Percentiles rank a stretch among this genome's conserved stretches.
Conservation (phyloP, 1,139 yeast species). For the Geotrichum siamense region DNA sequence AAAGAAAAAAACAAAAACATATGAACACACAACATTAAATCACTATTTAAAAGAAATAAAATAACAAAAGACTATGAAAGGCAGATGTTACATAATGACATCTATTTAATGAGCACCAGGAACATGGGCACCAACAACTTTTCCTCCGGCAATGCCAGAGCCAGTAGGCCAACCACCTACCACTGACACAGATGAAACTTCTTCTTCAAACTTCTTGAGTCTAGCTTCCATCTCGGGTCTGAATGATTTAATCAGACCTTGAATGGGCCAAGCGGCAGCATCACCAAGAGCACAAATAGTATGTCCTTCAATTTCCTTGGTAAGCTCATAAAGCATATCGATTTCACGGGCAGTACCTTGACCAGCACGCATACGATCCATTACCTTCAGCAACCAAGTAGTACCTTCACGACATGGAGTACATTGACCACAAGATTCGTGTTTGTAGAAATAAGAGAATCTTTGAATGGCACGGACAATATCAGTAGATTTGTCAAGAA, state of each 20-base stretch:
- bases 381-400: slow-evolving; percentile 72
- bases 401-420: slow-evolving; percentile 95
- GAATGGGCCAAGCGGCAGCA: slow-evolving; percentile 91
- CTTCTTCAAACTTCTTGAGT: slow-evolving; percentile 45
- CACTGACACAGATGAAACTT: slow-evolving; percentile 43
- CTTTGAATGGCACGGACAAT: slow-evolving; percentile 79
- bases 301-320: slow-evolving; percentile 83
- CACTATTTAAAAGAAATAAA: too few species aligned
- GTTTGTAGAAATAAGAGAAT: slow-evolving; percentile 73
- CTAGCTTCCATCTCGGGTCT: slow-evolving; percentile 74
- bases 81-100: too few species aligned
- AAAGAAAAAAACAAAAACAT: too few species aligned
- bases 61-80: too few species aligned
- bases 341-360: slow-evolving; percentile 75
- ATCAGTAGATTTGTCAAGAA: slow-evolving; percentile 79
- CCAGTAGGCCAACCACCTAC: slow-evolving; percentile 72
- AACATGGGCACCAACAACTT: slow-evolving; percentile 54
- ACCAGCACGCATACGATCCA: slow-evolving; percentile 72
- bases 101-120: slow-evolving; percentile 26
- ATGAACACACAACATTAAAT: too few species aligned
- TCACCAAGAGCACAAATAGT: slow-evolving; percentile 88
- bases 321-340: slow-evolving; percentile 72
- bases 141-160: slow-evolving; percentile 57
- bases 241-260: slow-evolving; percentile 76
- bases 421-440: slow-evolving; percentile 90